Conservation (phyloP, 2,329 filamentous ascomycete species). For the Stagonosporopsis rhizophila region DNA sequence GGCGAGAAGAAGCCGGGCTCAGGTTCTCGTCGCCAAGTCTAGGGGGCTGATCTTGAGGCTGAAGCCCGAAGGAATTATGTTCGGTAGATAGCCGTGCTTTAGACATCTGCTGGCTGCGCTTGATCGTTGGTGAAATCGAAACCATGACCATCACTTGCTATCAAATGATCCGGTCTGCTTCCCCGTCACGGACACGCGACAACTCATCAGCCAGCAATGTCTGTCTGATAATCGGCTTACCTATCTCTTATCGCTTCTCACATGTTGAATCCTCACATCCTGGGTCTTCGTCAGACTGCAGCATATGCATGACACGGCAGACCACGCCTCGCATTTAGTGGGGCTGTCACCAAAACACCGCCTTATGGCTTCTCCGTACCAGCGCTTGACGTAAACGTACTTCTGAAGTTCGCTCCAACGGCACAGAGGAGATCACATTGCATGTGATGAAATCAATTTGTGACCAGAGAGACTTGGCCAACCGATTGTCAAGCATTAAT, state of each 20-base stretch:
- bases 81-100: constrained; percentile 10
- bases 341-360: constrained; percentile 31
- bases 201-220: background rate
- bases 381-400: constrained; percentile 43
- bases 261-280: constrained; percentile 17
- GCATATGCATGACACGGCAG: constrained; percentile 27
- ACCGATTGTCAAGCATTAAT: background rate
- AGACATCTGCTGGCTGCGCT: background rate
- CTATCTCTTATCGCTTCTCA: constrained; percentile 27
- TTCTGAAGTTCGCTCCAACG: constrained; percentile 14
- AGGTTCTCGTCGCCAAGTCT: constrained; percentile 16
- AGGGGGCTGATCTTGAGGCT: constrained; percentile 16
- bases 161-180: background rate
- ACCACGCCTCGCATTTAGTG: constrained; percentile 25
- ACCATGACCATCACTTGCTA: background rate
- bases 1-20: constrained; percentile 18
- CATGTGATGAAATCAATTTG: background rate
- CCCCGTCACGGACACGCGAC: background rate
- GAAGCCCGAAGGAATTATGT: constrained; percentile 16
- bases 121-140: background rate
- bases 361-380: background rate
- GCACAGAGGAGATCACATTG: background rate
- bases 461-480: background rate
- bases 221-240: background rate
- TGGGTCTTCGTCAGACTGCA: constrained; percentile 14